Conservation (phyloP, 345 rosid species). For the Triadica sebifera region DNA sequence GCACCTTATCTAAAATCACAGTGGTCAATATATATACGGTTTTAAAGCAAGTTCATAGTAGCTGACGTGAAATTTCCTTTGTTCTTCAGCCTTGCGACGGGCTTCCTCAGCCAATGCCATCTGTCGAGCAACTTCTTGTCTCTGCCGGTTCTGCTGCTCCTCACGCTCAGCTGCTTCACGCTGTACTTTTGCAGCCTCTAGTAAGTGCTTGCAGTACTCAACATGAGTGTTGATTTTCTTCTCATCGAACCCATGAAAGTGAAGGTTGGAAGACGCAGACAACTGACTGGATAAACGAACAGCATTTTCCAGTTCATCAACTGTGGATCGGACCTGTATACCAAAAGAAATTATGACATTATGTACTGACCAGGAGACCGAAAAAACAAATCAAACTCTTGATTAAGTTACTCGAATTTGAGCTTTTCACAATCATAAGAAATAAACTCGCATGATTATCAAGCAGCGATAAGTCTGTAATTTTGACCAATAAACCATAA, state of each 20-base stretch:
- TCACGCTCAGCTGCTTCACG: conserved; percentile 92
- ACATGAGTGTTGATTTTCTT: conserved; percentile 97
- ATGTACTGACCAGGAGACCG: neutral
- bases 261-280: conserved; percentile 89
- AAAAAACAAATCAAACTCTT: conserved; percentile 5
- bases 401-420: neutral
- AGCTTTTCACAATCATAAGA: neutral
- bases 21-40: neutral
- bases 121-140: conserved; percentile 92
- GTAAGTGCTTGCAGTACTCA: conserved; percentile 91
- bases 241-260: conserved; percentile 90
- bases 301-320: conserved; percentile 93
- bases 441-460: neutral
- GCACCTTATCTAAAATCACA: neutral
- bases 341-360: conserved; percentile 10
- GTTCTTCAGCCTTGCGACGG: conserved; percentile 97
- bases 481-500: too few relatives aligned
- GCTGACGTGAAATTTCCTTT: conserved; percentile 80
- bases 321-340: conserved; percentile 82
- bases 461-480: neutral
- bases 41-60: conserved; percentile 12
- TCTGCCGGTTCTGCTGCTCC: conserved; percentile 86
- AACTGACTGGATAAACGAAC: conserved; percentile 81
- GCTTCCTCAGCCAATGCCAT: conserved; percentile 97
- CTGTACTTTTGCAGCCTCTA: conserved; percentile 89